Conservation (phyloP, 257 asterid species). For the Nicotiana sylvestris region DNA sequence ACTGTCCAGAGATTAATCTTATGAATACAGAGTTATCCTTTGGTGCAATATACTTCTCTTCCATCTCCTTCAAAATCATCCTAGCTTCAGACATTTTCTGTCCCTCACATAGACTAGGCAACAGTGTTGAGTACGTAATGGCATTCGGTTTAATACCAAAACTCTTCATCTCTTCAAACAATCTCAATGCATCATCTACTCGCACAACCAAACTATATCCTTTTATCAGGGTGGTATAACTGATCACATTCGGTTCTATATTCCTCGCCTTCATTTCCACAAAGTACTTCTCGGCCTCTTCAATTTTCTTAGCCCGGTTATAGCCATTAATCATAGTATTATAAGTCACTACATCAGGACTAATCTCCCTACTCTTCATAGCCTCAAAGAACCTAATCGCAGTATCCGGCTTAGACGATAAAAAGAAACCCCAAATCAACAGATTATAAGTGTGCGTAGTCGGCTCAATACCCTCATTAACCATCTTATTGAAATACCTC, state of each 20-base stretch:
- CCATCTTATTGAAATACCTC: constrained; percentile 80
- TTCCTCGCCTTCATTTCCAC: constrained; percentile 83
- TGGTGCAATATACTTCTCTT: constrained; percentile 50
- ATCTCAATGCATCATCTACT: constrained; percentile 74
- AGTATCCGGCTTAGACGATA: constrained; percentile 54
- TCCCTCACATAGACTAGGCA: constrained; percentile 81
- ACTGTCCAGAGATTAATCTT: constrained; percentile 58
- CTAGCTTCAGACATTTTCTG: constrained; percentile 75
- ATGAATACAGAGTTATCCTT: constrained; percentile 61
- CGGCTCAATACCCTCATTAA: constrained; percentile 72
- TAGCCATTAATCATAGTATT: constrained; percentile 79
- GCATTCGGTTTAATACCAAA: constrained; percentile 71
- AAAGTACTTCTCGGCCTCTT: constrained; percentile 80
- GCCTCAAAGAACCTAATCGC: constrained; percentile 79
- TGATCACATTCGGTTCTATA: constrained; percentile 63
- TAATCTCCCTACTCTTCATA: constrained; percentile 67
- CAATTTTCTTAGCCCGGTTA: constrained; percentile 55
- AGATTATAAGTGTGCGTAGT: constrained; percentile 67
- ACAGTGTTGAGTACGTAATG: constrained; percentile 63
- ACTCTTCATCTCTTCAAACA: constrained; percentile 80
- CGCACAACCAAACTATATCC: constrained; percentile 62
- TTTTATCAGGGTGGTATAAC: constrained; percentile 76
- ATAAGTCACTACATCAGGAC: constrained; percentile 69
- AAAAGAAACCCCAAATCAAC: constrained; percentile 86
- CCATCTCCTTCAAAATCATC: constrained; percentile 70